Conservation (phyloP, 1,139 yeast genomes). For the Pichia sp. region DNA sequence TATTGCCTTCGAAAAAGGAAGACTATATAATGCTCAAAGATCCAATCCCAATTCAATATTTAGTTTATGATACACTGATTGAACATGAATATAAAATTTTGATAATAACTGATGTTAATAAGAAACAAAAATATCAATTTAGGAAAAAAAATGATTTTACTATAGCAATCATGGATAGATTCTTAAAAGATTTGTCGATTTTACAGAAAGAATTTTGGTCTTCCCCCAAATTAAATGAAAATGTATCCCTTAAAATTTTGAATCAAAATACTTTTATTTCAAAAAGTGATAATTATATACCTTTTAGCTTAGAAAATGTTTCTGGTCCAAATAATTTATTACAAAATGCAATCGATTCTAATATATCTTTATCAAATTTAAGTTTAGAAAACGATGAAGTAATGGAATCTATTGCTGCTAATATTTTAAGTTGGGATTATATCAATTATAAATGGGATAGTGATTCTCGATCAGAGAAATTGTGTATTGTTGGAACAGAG, state of each 20-base stretch:
- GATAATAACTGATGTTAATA: slow-evolving; percentile 20
- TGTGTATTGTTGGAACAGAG: slow-evolving; percentile 37
- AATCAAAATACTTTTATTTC: slow-evolving; percentile 20
- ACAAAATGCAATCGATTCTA: not conserved
- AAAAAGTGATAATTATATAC: slow-evolving; percentile 5
- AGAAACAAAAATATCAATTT: slow-evolving; percentile 14
- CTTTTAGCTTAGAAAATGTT: not conserved
- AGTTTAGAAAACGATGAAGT: not conserved
- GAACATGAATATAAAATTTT: slow-evolving; percentile 17
- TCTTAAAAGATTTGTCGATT: slow-evolving; percentile 18
- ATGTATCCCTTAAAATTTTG: slow-evolving; percentile 19
- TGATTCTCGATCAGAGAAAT: slow-evolving; percentile 15
- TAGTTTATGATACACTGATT: slow-evolving; percentile 13
- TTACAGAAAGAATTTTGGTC: slow-evolving; percentile 19
- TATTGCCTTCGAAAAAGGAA: slow-evolving; percentile 13
- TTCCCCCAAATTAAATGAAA: slow-evolving; percentile 9
- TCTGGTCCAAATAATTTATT: not conserved
- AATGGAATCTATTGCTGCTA: slow-evolving; percentile 18
- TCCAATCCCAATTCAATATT: slow-evolving; percentile 26
- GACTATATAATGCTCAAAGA: slow-evolving; percentile 17
- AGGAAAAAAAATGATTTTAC: slow-evolving; percentile 19
- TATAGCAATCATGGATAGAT: slow-evolving; percentile 20
- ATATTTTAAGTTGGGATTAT: slow-evolving; percentile 43
- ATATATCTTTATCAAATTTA: not conserved
- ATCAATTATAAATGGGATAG: slow-evolving; percentile 26